These are phyloP conservation scores for Rhodofomes roseus DNA, from an alignment of 1,284 basidiomycete genomes.

Conservation along the genomic window DNA sequence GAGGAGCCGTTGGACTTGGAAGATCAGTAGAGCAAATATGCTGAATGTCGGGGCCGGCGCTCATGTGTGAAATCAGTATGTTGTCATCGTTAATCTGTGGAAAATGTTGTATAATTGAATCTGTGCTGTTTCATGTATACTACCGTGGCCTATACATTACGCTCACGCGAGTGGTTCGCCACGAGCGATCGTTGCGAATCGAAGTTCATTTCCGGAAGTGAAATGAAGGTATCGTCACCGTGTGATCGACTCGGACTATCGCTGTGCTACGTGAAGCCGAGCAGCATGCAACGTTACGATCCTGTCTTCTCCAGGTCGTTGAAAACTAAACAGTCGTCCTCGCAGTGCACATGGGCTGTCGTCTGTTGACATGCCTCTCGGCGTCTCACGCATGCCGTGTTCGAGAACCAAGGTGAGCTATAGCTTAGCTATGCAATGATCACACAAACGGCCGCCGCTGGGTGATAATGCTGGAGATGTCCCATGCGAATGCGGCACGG, in stretches of 20 bases:
- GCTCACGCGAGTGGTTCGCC: background rate
- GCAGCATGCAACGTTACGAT: too few species aligned
- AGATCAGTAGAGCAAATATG: background rate
- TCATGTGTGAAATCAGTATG: background rate
- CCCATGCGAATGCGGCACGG: background rate
- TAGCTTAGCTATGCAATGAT: background rate
- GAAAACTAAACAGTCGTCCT: too few species aligned
- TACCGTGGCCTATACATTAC: background rate
- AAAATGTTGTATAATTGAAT: background rate
- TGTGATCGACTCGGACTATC: background rate
- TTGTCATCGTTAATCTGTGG: background rate
- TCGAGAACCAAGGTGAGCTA: too few species aligned
- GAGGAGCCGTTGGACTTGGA: conserved; percentile 13
- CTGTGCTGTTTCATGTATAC: background rate
- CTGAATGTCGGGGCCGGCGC: too few species aligned
- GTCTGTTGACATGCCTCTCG: too few species aligned
- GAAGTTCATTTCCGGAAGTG: background rate
- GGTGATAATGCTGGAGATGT: background rate
- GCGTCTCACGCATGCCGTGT: too few species aligned
- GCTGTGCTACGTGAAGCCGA: too few species aligned
- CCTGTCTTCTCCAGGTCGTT: too few species aligned
- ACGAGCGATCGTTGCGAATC: background rate
- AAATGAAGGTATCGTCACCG: background rate
- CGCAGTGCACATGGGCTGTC: background rate
- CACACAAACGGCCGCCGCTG: background rate